Evolutionary conservation across 1,139 yeast genomes (phyloP).

Genomic region (Taiozyma sp.): DNA sequence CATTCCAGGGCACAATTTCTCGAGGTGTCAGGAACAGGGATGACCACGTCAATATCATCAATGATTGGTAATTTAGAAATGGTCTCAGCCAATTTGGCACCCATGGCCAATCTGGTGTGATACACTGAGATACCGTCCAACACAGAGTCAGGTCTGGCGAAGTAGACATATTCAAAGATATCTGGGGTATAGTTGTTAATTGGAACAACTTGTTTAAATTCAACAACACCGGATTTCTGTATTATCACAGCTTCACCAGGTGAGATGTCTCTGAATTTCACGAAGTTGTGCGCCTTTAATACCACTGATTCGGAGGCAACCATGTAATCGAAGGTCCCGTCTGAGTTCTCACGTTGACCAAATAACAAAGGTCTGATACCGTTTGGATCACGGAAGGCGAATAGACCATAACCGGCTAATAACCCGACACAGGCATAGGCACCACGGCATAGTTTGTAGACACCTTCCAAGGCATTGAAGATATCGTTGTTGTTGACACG

Average conservation of each 20-base stretch:
- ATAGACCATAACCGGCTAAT: slow-evolving; percentile 93
- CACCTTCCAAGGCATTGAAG: slow-evolving; percentile 80
- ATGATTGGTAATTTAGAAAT: slow-evolving; percentile 42
- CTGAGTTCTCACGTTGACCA: slow-evolving; percentile 69
- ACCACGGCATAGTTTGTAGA: slow-evolving; percentile 78
- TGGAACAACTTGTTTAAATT: slow-evolving; percentile 83
- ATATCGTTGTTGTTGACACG: slow-evolving; percentile 91
- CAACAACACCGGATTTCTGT: slow-evolving; percentile 69
- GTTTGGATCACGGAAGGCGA: slow-evolving; percentile 96
- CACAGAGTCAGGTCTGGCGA: slow-evolving; percentile 96
- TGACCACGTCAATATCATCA: slow-evolving; percentile 81
- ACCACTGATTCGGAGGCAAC: slow-evolving; percentile 95
- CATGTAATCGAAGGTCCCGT: slow-evolving; percentile 89
- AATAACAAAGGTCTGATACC: slow-evolving; percentile 89
- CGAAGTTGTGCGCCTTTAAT: slow-evolving; percentile 87
- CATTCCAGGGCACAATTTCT: slow-evolving; percentile 93
- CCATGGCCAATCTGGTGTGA: slow-evolving; percentile 92
- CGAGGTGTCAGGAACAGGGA: slow-evolving; percentile 97
- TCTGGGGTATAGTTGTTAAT: slow-evolving; percentile 84
- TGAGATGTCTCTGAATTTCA: slow-evolving; percentile 69
- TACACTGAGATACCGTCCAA: slow-evolving; percentile 94
- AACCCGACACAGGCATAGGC: slow-evolving; percentile 95
- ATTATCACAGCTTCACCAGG: slow-evolving; percentile 98
- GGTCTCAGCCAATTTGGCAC: slow-evolving; percentile 77
- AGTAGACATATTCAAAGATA: slow-evolving; percentile 94